These are phyloP conservation scores for Barnettozyma botsteinii DNA, from an alignment of 805 yeast species.

Conservation along the genomic window DNA sequence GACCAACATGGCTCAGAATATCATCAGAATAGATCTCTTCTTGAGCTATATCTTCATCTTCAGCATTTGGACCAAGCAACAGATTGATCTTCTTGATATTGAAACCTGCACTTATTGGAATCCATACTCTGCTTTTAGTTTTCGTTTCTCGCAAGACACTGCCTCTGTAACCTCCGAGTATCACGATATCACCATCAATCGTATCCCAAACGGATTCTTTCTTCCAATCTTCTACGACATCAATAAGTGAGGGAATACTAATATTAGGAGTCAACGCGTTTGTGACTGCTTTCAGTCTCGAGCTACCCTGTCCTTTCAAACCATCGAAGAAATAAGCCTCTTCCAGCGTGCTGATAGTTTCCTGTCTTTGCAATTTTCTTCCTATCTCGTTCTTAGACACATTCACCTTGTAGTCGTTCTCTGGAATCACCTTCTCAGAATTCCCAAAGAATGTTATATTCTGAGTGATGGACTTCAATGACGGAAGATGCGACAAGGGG, in stretches of 20 bases:
- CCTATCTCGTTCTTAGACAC: slow-evolving; percentile 24
- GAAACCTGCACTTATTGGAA: slow-evolving; percentile 82
- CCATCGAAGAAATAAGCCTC: slow-evolving; percentile 54
- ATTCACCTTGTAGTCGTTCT: slow-evolving; percentile 2
- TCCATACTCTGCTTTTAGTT: slow-evolving; percentile 71
- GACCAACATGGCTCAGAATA: slow-evolving; percentile 76
- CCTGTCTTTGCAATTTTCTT: slow-evolving; percentile 40
- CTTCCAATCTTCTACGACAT: slow-evolving; percentile 13
- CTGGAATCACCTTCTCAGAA: slow-evolving; percentile 11
- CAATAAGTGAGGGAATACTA: slow-evolving; percentile 15
- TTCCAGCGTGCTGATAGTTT: slow-evolving; percentile 53
- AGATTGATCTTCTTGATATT: slow-evolving; percentile 65
- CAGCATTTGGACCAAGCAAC: slow-evolving; percentile 62
- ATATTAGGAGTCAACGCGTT: slow-evolving; percentile 51
- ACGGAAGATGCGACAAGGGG: slow-evolving; percentile 22
- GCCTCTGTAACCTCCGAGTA: slow-evolving; percentile 89
- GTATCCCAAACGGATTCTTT: slow-evolving; percentile 46
- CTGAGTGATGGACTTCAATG: slow-evolving; percentile 15
- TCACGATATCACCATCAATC: slow-evolving; percentile 70
- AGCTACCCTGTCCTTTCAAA: slow-evolving; percentile 53
- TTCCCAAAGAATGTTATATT: slow-evolving; percentile 19
- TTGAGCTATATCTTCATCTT: slow-evolving; percentile 58
- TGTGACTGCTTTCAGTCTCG: slow-evolving; percentile 63
- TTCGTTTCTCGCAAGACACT: slow-evolving; percentile 60
- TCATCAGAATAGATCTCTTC: slow-evolving; percentile 64